Evolutionary conservation across 495 filamentous ascomycete species (phyloP).

Genomic region (Lentithecium fluviatile): DNA sequence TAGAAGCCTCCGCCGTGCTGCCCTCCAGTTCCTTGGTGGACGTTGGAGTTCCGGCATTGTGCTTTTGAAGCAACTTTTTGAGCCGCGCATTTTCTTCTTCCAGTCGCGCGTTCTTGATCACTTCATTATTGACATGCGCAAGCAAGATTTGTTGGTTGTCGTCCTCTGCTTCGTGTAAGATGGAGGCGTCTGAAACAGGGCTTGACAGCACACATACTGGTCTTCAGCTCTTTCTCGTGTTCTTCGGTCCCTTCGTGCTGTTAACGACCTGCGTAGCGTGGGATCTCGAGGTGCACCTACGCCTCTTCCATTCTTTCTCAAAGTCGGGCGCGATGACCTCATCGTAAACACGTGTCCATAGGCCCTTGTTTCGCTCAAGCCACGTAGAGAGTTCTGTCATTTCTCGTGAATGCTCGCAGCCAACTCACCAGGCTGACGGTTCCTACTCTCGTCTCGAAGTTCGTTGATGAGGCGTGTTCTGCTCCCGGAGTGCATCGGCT

Average conservation of each 20-base stretch:
- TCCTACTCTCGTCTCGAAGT: background rate
- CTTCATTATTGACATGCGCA: slow-evolving; percentile 12
- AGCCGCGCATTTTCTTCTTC: slow-evolving; percentile 25
- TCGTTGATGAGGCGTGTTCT: background rate
- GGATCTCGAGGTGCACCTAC: slow-evolving; percentile 16
- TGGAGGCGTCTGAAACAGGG: too few species aligned
- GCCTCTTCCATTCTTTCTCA: slow-evolving; percentile 28
- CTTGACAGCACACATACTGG: slow-evolving; percentile 9
- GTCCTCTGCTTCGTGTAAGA: slow-evolving; percentile 22
- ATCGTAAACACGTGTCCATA: slow-evolving; percentile 19
- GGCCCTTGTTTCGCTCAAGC: slow-evolving; percentile 9
- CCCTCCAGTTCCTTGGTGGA: background rate
- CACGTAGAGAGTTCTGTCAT: slow-evolving; percentile 22
- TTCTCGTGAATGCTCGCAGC: too few species aligned
- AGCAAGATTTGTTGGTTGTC: slow-evolving; percentile 24
- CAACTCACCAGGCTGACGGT: background rate
- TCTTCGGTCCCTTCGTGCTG: slow-evolving; percentile 13
- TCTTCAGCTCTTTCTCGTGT: slow-evolving; percentile 25
- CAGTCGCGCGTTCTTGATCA: slow-evolving; percentile 23
- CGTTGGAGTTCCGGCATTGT: background rate
- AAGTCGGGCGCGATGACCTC: slow-evolving; percentile 15
- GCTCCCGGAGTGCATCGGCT: too few species aligned
- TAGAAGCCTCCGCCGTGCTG: slow-evolving; percentile 1
- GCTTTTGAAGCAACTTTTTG: slow-evolving; percentile 11
- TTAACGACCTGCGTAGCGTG: background rate